Percentiles rank a stretch among this genome's conserved stretches.
Conservation (phyloP, 352 stramenopile genomes). For the Pythium grandisporangium region DNA sequence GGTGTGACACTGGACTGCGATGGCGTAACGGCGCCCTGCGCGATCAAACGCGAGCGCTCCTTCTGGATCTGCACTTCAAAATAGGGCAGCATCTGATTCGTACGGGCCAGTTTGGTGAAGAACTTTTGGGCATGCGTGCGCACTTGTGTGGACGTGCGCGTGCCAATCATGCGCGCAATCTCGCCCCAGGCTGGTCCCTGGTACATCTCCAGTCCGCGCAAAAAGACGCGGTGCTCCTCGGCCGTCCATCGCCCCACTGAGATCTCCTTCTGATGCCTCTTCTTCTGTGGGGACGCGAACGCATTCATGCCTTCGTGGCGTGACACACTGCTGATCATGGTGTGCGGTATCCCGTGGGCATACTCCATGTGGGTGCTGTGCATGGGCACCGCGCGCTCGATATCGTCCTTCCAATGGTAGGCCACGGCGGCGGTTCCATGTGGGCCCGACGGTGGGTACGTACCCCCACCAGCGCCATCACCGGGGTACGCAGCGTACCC, state of each 20-base stretch:
- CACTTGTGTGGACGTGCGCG: conserved; percentile 77
- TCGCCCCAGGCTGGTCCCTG: conserved; percentile 72
- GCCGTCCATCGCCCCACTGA: conserved; percentile 67
- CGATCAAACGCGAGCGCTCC: conserved; percentile 44
- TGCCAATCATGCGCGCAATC: conserved; percentile 77
- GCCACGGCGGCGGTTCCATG: neutral
- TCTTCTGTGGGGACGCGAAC: conserved; percentile 2
- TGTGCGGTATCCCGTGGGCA: conserved; percentile 16
- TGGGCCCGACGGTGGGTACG: neutral
- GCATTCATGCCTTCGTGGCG: conserved; percentile 5
- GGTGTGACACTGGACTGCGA: conserved; percentile 25
- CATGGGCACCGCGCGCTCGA: conserved; percentile 1
- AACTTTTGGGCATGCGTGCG: conserved; percentile 86
- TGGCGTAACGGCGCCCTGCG: conserved; percentile 22
- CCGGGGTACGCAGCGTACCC: neutral
- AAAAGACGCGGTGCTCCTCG: conserved; percentile 68
- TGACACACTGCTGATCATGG: conserved; percentile 13
- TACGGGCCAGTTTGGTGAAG: conserved; percentile 78
- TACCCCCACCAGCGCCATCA: neutral
- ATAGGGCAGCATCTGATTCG: conserved; percentile 62
- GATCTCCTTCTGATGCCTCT: conserved; percentile 40
- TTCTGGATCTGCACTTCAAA: conserved; percentile 73
- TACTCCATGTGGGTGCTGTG: conserved; percentile 8
- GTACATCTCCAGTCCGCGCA: conserved; percentile 77
- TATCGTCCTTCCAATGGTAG: neutral